Evolutionary conservation across 2,329 filamentous ascomycete genomes (phyloP).

Genomic region (Ascochyta koolunga): DNA sequence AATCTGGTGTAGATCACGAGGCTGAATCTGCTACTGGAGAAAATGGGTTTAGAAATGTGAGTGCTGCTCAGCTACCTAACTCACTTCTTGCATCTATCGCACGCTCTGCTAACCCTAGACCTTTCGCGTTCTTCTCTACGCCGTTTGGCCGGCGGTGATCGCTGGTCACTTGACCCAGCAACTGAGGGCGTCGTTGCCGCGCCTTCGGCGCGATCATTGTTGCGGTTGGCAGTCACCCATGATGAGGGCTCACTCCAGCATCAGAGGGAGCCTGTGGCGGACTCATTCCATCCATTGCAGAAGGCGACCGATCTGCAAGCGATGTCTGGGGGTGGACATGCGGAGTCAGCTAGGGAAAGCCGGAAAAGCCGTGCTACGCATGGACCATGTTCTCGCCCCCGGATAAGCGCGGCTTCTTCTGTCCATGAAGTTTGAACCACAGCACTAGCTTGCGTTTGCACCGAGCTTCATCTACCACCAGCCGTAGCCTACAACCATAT

Average conservation of each 20-base stretch:
- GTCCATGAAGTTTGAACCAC: neutral
- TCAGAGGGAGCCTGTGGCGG: slow-evolving; percentile 10
- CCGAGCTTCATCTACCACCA: too few species aligned
- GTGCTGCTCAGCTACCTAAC: slow-evolving; percentile 4
- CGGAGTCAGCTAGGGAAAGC: slow-evolving; percentile 8
- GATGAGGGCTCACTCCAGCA: slow-evolving; percentile 16
- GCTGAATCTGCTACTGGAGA: neutral
- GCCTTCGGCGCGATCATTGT: slow-evolving; percentile 11
- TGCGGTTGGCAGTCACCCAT: slow-evolving; percentile 19
- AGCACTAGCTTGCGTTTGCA: too few species aligned
- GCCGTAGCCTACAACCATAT: too few species aligned
- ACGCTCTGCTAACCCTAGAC: slow-evolving; percentile 55
- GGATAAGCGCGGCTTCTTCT: slow-evolving; percentile 2
- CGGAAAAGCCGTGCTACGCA: slow-evolving; percentile 11
- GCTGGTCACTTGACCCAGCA: slow-evolving; percentile 25
- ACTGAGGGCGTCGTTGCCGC: slow-evolving; percentile 20
- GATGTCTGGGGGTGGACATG: slow-evolving; percentile 11
- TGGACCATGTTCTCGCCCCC: neutral
- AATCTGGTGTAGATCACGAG: neutral
- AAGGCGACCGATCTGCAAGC: slow-evolving; percentile 2
- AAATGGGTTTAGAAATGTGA: neutral
- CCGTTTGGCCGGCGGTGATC: slow-evolving; percentile 37
- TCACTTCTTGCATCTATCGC: slow-evolving; percentile 58
- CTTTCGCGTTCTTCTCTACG: slow-evolving; percentile 46
- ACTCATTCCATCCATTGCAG: slow-evolving; percentile 10